Evolutionary conservation across 2,329 filamentous ascomycete species (phyloP), one percentile per base, ranked within the genome.

Genomic region (Colletotrichum tanaceti): DNA sequence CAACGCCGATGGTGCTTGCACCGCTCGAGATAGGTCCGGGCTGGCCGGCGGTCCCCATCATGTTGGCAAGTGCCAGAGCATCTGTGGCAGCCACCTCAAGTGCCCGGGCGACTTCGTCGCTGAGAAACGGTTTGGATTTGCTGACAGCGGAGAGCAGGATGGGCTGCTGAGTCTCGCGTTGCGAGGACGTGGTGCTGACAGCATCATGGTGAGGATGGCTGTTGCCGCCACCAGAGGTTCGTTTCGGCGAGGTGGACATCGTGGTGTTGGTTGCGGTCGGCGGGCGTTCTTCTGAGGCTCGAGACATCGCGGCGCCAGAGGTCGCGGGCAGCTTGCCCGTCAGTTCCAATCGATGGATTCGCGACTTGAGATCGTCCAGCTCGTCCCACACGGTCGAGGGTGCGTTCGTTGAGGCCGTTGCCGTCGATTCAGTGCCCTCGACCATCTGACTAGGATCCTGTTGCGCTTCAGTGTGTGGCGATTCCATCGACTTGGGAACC

Each of bases 351-450:
- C 93, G 92, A 73, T 93, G 90, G 73, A 99, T 97, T 38, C 96
- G 89, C 47, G 93, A 96, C 78, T 98, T 98, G 54, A 99, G 82
- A 72, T 98, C 96, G 74, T 98, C 96, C 35, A 99, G 82, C 79
- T 99, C 96, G 77, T 98, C 96, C 96, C 96, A 99, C 3, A 99
- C 93, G 0, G 94, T 98, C 2, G 94, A 97, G 14, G 94, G 93
- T 1, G 93, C 93, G 1, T 91, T 94, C 0, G 93, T 96, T 0
- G 96, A 98, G 41, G 92, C 86, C 0, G 92, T 95, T 41, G 92
- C 86, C 0, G 92, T 95, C 0, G 96, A 98, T 74, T 96, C 93
- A 0, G 93, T 94, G 10, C 90, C 91, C 74, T 94, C 90, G 35
- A 83, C 73, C 20, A 78, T 80, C 67, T 86, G 81, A 49, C 77